phyloP scores from a whole-genome alignment of 805 yeast genomes.

The Cyberlindnera euphorbiiphila region DNA sequence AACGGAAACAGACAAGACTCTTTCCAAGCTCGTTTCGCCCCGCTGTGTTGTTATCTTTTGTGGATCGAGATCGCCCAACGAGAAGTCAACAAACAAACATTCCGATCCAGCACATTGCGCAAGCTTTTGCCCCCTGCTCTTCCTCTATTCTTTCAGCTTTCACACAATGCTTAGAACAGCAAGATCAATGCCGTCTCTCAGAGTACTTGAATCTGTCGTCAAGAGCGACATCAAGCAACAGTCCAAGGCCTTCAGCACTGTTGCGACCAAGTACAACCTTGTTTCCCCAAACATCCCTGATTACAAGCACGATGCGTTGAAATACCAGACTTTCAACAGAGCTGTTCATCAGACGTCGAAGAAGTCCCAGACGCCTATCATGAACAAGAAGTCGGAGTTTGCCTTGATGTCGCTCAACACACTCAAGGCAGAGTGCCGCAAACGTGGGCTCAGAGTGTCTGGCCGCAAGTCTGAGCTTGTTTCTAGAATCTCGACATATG shows the following conservation, averaged over 20 bases:
- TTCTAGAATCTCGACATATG: constrained; percentile 29
- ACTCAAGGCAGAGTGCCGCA: constrained; percentile 55
- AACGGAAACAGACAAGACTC: too few relatives aligned
- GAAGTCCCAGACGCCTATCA: constrained; percentile 26
- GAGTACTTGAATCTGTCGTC: constrained; percentile 14
- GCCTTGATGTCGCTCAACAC: constrained; percentile 47
- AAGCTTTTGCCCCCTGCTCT: too few relatives aligned
- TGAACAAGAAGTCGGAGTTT: constrained; percentile 27
- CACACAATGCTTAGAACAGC: constrained; percentile 28
- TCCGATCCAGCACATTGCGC: too few relatives aligned
- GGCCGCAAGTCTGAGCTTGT: constrained; percentile 60
- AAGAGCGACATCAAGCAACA: constrained; percentile 13
- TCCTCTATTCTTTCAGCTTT: too few relatives aligned
- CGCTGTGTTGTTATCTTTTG: too few relatives aligned
- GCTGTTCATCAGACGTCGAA: constrained; percentile 30
- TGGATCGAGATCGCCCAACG: too few relatives aligned
- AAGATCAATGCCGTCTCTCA: constrained; percentile 29
- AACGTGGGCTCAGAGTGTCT: constrained; percentile 55
- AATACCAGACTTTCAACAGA: constrained; percentile 19
- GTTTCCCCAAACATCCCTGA: constrained; percentile 24
- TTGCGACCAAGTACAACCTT: constrained; percentile 20
- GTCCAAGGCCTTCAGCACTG: constrained; percentile 9
- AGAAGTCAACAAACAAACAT: too few relatives aligned
- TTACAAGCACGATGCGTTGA: constrained; percentile 12
- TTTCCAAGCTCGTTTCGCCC: too few relatives aligned